Evolutionary conservation across 305 asterid genomes (phyloP).

Genomic region (Euphrasia arctica): DNA sequence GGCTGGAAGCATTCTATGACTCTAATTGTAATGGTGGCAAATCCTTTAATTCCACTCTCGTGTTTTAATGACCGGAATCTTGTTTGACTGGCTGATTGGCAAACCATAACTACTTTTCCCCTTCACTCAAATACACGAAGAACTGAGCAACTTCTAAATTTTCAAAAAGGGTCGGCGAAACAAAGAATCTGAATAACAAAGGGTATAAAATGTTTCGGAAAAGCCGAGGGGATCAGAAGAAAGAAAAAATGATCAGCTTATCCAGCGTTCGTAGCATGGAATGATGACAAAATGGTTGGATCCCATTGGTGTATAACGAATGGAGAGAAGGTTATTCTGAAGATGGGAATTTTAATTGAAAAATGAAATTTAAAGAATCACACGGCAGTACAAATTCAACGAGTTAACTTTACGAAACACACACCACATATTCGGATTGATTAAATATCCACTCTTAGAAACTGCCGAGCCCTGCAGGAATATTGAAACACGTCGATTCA

Average conservation of each 20-base stretch:
- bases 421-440: slow-evolving; percentile 52
- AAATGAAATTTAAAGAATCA: slow-evolving; percentile 59
- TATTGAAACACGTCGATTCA: slow-evolving; percentile 9
- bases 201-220: not conserved
- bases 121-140: slow-evolving; percentile 3
- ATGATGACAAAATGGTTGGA: slow-evolving; percentile 62
- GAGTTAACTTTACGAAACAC: slow-evolving; percentile 55
- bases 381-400: slow-evolving; percentile 85
- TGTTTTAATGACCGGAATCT: slow-evolving; percentile 93
- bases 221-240: slow-evolving; percentile 16
- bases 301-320: slow-evolving; percentile 56
- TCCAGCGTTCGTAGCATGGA: slow-evolving; percentile 59
- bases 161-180: not conserved
- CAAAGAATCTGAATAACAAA: not conserved
- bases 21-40: slow-evolving; percentile 88
- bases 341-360: slow-evolving; percentile 9
- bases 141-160: not conserved
- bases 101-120: slow-evolving; percentile 90
- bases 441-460: slow-evolving; percentile 37
- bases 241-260: slow-evolving; percentile 45
- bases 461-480: slow-evolving; percentile 36
- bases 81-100: slow-evolving; percentile 98
- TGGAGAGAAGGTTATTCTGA: not conserved
- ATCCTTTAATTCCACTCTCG: slow-evolving; percentile 83
- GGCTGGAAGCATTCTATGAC: slow-evolving; percentile 73